Conservation (phyloP, 164 flowering plant species). For the Tetracentron sinense region DNA sequence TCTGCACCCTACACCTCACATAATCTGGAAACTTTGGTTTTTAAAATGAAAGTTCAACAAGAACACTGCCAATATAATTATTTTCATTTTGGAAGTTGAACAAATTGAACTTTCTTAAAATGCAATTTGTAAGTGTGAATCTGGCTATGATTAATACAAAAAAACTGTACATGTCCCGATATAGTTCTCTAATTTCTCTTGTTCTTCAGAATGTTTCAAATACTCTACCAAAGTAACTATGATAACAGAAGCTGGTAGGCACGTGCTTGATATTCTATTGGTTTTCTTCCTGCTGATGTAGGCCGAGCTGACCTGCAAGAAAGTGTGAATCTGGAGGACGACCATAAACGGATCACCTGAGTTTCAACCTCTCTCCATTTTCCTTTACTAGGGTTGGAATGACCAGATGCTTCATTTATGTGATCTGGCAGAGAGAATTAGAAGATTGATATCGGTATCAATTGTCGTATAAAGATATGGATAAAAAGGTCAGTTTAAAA, state of each 20-base stretch:
- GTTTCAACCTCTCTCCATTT: not conserved
- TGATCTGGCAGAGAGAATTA: conserved; percentile 6
- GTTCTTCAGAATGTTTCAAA: not conserved
- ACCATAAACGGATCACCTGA: conserved; percentile 22
- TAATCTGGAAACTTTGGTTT: no score
- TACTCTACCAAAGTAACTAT: not conserved
- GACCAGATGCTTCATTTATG: not conserved
- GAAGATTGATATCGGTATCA: not conserved
- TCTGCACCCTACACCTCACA: no score
- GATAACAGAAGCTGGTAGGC: not conserved
- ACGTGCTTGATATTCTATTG: not conserved
- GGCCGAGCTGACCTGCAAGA: conserved; percentile 52
- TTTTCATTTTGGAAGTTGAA: not conserved
- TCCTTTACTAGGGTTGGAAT: conserved; percentile 1
- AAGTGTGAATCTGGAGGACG: conserved; percentile 29
- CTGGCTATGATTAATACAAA: not conserved
- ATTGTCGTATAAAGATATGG: conserved; percentile 13
- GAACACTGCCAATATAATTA: no score
- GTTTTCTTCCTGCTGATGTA: conserved; percentile 22
- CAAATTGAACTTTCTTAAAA: not conserved
- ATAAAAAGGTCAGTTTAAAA: conserved; percentile 13
- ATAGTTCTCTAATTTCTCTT: not conserved
- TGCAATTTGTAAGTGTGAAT: not conserved
- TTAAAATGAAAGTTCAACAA: not conserved
- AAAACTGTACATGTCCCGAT: not conserved